phyloP scores from a whole-genome alignment of 805 yeast genomes.

The Wickerhamomyces xylosicus region DNA sequence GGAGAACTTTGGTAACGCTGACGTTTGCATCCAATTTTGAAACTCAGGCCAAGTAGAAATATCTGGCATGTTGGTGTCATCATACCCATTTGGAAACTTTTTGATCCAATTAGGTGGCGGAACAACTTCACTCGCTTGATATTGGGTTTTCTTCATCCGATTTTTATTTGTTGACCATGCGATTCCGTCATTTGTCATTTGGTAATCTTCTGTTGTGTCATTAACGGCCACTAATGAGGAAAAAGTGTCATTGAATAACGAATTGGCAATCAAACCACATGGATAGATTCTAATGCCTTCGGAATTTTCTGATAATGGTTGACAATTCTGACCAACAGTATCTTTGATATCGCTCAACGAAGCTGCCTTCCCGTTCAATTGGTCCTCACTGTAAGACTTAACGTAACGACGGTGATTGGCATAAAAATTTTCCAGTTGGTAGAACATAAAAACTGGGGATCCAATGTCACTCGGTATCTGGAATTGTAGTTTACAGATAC shows the following conservation, averaged over 20 bases:
- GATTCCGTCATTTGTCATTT: conserved; percentile 42
- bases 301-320: conserved; percentile 44
- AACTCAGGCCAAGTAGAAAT: conserved; percentile 55
- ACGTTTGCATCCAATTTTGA: conserved; percentile 83
- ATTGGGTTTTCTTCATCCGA: conserved; percentile 54
- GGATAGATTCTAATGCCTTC: conserved; percentile 64
- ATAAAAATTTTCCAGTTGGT: conserved; percentile 78
- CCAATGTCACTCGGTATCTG: conserved; percentile 61
- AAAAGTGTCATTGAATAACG: conserved; percentile 71
- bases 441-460: conserved; percentile 68
- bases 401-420: conserved; percentile 95
- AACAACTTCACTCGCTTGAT: conserved; percentile 47
- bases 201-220: conserved; percentile 30
- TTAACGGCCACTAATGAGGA: conserved; percentile 28
- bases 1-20: conserved; percentile 60
- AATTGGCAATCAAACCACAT: conserved; percentile 77
- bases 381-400: conserved; percentile 76
- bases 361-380: conserved; percentile 69
- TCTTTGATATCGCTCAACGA: conserved; percentile 38
- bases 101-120: conserved; percentile 84
- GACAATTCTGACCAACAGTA: conserved; percentile 44
- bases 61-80: conserved; percentile 59
- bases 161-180: conserved; percentile 65
- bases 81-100: conserved; percentile 65
- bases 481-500: conserved; percentile 65